Evolutionary conservation across 1,284 basidiomycete species (phyloP).

Genomic region (Bjerkandera adusta): DNA sequence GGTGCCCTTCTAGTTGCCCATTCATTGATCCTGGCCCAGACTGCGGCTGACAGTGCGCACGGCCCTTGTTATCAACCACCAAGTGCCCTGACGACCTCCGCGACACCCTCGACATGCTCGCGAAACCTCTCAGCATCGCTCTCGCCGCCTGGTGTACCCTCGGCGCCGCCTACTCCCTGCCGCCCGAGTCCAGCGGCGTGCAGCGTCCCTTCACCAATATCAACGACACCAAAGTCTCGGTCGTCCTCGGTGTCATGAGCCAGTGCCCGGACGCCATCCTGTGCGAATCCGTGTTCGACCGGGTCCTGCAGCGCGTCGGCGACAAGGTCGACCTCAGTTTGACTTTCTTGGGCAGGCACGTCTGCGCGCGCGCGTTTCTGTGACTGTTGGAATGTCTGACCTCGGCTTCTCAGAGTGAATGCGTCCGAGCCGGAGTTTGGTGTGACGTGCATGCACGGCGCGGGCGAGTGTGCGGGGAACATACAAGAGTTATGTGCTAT

Average conservation of each 20-base stretch:
- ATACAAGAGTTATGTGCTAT: slow-evolving; percentile 80
- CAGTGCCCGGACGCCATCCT: slow-evolving; percentile 74
- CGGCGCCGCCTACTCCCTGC: background rate
- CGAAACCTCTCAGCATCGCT: background rate
- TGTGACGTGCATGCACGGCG: slow-evolving; percentile 77
- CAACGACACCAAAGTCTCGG: slow-evolving; percentile 47
- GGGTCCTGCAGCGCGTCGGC: slow-evolving; percentile 60
- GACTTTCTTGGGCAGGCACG: slow-evolving; percentile 74
- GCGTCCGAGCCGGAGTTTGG: slow-evolving; percentile 65
- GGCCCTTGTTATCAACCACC: background rate
- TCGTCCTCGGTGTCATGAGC: slow-evolving; percentile 73
- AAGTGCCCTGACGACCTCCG: background rate
- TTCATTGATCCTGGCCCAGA: too few relatives aligned
- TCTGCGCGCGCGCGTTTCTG: slow-evolving; percentile 14
- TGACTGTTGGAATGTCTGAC: background rate
- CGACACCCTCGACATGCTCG: background rate
- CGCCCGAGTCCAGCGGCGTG: slow-evolving; percentile 21
- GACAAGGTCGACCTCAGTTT: slow-evolving; percentile 70
- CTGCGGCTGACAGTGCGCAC: background rate
- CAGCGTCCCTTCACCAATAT: slow-evolving; percentile 26
- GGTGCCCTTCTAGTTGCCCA: too few relatives aligned
- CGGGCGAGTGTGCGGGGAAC: slow-evolving; percentile 82
- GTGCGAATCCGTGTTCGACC: slow-evolving; percentile 78
- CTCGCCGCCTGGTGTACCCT: background rate
- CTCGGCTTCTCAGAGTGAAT: slow-evolving; percentile 50